Percentiles rank a stretch among this genome's conserved stretches.
Evolutionary conservation across 179 eudicot species (phyloP).

Genomic region (Nepenthes alata): DNA sequence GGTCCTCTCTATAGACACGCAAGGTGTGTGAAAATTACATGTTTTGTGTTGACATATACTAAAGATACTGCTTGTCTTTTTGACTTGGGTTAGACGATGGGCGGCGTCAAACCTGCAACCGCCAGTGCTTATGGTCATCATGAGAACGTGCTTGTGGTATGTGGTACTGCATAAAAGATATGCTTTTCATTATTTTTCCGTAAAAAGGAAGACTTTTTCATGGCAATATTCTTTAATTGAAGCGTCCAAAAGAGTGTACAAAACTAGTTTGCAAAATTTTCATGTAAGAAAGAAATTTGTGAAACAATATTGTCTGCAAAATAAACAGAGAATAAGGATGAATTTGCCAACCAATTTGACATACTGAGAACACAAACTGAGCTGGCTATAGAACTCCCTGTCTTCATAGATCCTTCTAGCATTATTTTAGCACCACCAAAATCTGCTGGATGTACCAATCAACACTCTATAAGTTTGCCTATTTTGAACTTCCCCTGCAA

Average conservation of each 20-base stretch:
- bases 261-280: background rate
- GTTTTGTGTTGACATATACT: background rate
- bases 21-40: slow-evolving; percentile 2
- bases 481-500: no score
- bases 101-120: slow-evolving; percentile 14
- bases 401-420: no score
- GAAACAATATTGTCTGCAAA: background rate
- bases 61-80: slow-evolving; percentile 8
- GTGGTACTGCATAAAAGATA: background rate
- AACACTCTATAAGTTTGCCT: no score
- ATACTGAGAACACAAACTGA: no score
- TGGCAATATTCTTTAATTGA: background rate
- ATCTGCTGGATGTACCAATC: no score
- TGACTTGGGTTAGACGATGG: slow-evolving; percentile 42
- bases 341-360: no score
- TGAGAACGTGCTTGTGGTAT: slow-evolving; percentile 44
- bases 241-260: background rate
- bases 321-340: background rate
- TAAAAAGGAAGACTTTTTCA: background rate
- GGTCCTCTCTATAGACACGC: background rate
- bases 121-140: slow-evolving; percentile 23
- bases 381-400: no score
- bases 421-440: no score
- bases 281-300: background rate
- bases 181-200: background rate